Base-by-base conservation (phyloP, 805 yeast genomes). In the Zygosaccharomyces lentus region DNA sequence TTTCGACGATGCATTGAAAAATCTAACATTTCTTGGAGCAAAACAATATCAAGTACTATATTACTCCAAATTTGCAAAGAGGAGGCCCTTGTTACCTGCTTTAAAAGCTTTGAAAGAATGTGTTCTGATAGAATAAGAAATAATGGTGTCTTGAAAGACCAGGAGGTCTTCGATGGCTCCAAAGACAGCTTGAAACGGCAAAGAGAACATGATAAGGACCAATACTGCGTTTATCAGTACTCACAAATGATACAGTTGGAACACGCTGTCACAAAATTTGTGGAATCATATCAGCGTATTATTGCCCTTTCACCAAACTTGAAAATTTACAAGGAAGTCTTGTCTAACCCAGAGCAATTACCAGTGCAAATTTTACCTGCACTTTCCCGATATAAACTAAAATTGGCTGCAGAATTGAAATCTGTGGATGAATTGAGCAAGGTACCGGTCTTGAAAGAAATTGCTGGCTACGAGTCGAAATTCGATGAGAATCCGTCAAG, bases 341-440 rank as follows among this genome's bases (percentile, higher is more conserved):
- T 74, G 2, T 54, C 62, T 9, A 55, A 67, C n/a, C 51, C 58
- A 21, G 63, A 72, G 16, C 50, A 54, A 7, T 48, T 59, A 9
- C 57, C 67, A 34, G 66, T 70, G 2, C 75, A 77, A 32, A 66
- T 80, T 6, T 55, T 75, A 12, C 69, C 78, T 6, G 75, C 82
- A 4, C 58, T 84, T 37, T 61, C 75, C 8, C 72, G 81, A 46
- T 74, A 76, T 35, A 75, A 82, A 45, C 57, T 87, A 17, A 73
- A 74, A 43, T 61, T 87, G 19, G 87, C 87, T 0, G 70, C 86
- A 0, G 71, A 72, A 49, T 62, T 87, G 48, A 81, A 81, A 58
- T 65, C 81, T 1, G 62, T 80, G 34, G 70, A 83, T 51, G 65
- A 72, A 23, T 49, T 70, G 4, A 77, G 78, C 0, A 64, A 75